Evolutionary conservation across 169 alveolate genomes (phyloP).

Genomic region (Babesia ovis): DNA sequence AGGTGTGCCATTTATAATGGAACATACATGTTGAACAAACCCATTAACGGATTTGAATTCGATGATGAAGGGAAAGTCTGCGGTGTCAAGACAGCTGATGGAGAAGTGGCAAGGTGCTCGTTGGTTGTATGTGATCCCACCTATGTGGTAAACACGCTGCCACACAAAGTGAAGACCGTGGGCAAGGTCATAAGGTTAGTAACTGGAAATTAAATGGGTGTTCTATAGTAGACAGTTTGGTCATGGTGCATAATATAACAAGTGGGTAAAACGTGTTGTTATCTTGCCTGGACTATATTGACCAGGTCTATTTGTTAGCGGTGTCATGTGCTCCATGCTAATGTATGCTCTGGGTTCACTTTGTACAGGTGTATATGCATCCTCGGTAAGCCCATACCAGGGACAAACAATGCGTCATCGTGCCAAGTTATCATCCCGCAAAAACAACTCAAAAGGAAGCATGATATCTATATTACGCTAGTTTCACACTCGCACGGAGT

Average conservation of each 20-base stretch:
- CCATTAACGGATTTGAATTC: constrained; percentile 87
- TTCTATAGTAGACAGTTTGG: no score
- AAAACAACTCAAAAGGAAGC: constrained; percentile 89
- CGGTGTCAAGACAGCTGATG: constrained; percentile 90
- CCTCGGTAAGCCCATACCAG: constrained; percentile 93
- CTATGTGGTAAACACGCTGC: constrained; percentile 77
- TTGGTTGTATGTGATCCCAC: constrained; percentile 95
- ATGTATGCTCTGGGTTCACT: neutral
- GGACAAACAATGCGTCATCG: constrained; percentile 91
- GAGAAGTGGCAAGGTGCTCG: constrained; percentile 89
- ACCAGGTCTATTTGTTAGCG: no score
- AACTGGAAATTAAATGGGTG: neutral
- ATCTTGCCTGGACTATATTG: neutral
- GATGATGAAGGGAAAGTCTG: constrained; percentile 89
- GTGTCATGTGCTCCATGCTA: no score
- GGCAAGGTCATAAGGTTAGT: constrained; percentile 71
- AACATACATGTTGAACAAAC: constrained; percentile 94
- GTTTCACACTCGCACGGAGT: constrained; percentile 93
- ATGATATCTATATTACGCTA: constrained; percentile 92
- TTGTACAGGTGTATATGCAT: constrained; percentile 91
- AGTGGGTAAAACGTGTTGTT: neutral
- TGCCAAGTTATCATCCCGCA: constrained; percentile 95
- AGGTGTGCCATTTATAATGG: constrained; percentile 96
- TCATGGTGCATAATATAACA: no score
- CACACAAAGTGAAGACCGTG: constrained; percentile 72